Evolutionary conservation across 441 rosid species (phyloP).

Genomic region (Oxalis stricta): DNA sequence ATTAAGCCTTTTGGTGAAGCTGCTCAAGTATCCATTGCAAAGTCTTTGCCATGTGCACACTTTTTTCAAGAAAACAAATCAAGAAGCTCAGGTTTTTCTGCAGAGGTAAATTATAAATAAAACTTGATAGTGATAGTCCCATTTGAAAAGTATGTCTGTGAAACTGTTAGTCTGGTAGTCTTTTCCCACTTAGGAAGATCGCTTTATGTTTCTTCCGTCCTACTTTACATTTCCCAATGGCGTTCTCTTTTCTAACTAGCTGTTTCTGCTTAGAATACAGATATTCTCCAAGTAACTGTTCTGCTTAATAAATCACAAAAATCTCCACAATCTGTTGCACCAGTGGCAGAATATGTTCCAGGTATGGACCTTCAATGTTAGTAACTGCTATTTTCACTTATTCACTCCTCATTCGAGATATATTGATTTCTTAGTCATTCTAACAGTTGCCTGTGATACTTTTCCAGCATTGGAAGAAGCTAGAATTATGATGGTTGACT

Average conservation of each 20-base stretch:
- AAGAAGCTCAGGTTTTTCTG: slow-evolving; percentile 19
- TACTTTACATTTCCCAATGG: slow-evolving; percentile 1
- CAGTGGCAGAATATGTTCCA: slow-evolving; percentile 61
- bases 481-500: slow-evolving; percentile 47
- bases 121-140: neutral
- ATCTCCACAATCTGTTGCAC: slow-evolving; percentile 29
- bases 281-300: slow-evolving; percentile 50
- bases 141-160: neutral
- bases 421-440: slow-evolving; percentile 1
- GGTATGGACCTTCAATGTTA: slow-evolving; percentile 27
- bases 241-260: slow-evolving; percentile 16
- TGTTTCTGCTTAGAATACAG: slow-evolving; percentile 70
- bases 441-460: slow-evolving; percentile 3
- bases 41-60: slow-evolving; percentile 36
- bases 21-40: slow-evolving; percentile 21
- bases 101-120: slow-evolving; percentile 39
- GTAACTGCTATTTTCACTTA: neutral
- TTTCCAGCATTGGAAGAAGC: slow-evolving; percentile 58
- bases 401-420: neutral
- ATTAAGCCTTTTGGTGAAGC: slow-evolving; percentile 30
- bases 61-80: slow-evolving; percentile 43
- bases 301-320: slow-evolving; percentile 50
- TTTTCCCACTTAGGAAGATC: neutral
- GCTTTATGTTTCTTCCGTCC: slow-evolving; percentile 1
- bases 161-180: neutral